phyloP scores from a whole-genome alignment of 305 asterid species.

The Plantago coronopus region DNA sequence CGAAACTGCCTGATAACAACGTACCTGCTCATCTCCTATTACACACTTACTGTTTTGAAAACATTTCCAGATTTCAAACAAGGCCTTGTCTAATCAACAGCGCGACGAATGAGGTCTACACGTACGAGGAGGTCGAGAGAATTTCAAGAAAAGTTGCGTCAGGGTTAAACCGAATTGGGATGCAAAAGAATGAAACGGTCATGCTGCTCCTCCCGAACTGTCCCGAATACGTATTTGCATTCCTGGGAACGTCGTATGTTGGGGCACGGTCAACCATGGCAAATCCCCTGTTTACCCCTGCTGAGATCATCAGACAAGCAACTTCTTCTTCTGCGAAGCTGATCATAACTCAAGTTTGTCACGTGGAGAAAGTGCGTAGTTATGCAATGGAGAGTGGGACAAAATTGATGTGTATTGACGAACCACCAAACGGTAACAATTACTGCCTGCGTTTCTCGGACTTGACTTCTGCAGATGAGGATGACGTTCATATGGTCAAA shows the following conservation, averaged over 20 bases:
- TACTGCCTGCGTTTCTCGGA: conserved; percentile 52
- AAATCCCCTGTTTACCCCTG: conserved; percentile 62
- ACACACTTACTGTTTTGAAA: conserved; percentile 67
- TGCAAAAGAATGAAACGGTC: conserved; percentile 54
- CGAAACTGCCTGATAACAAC: conserved; percentile 73
- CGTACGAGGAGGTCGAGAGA: conserved; percentile 65
- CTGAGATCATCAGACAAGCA: conserved; percentile 67
- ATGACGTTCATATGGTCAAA: conserved; percentile 44
- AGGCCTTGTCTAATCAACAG: conserved; percentile 68
- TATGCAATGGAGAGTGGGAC: conserved; percentile 38
- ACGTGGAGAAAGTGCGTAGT: conserved; percentile 49
- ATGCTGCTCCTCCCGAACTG: conserved; percentile 76
- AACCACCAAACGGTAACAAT: conserved; percentile 35
- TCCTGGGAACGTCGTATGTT: conserved; percentile 66
- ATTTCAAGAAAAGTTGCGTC: conserved; percentile 42
- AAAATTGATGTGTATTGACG: conserved; percentile 46
- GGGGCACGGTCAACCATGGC: conserved; percentile 79
- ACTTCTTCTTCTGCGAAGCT: conserved; percentile 57
- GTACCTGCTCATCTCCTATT: conserved; percentile 70
- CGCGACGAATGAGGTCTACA: conserved; percentile 41
- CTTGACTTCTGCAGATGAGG: conserved; percentile 42
- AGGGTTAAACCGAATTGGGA: conserved; percentile 53
- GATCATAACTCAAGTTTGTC: conserved; percentile 44
- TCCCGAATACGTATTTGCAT: conserved; percentile 67
- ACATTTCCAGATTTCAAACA: conserved; percentile 31